These are phyloP conservation scores for Sambucus nigra DNA, from an alignment of 129 eudicot genomes.

Conservation along the genomic window DNA sequence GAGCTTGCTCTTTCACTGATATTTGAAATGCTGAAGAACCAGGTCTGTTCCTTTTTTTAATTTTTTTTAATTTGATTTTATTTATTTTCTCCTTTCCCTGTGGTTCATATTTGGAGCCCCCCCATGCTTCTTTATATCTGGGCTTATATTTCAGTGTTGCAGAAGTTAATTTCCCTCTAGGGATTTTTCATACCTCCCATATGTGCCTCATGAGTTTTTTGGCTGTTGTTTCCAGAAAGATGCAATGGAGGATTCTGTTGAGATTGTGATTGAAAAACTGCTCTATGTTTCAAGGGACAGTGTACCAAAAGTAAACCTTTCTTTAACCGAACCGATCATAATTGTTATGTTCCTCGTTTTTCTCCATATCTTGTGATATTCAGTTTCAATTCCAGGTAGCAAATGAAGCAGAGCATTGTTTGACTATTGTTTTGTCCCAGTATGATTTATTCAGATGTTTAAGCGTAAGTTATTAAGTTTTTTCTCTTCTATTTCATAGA, in stretches of 20 bases:
- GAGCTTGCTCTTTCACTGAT: constrained; percentile 68
- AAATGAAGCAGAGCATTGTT: constrained; percentile 83
- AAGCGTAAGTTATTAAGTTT: constrained; percentile 42
- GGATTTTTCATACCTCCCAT: constrained; percentile 6
- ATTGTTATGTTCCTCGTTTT: constrained; percentile 1
- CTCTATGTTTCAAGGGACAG: constrained; percentile 71
- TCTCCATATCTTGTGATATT: constrained; percentile 13
- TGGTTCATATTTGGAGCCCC: not conserved
- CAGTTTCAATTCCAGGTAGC: constrained; percentile 45
- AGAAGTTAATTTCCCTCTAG: not conserved
- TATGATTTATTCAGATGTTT: constrained; percentile 88
- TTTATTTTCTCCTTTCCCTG: not conserved
- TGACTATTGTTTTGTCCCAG: constrained; percentile 64
- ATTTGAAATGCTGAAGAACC: constrained; percentile 86
- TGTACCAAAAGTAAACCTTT: constrained; percentile 48
- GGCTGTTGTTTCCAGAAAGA: constrained; percentile 45
- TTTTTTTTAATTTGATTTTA: no score
- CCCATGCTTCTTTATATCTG: not conserved
- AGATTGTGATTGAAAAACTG: constrained; percentile 81
- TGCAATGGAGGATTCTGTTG: constrained; percentile 87
- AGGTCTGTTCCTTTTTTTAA: constrained; percentile 62
- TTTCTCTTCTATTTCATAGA: not conserved
- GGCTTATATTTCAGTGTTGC: not conserved
- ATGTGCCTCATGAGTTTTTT: not conserved
- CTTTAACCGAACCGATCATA: not conserved